Conservation (phyloP, 108 stramenopile genomes). For the Fistulifera pelliculosa region DNA sequence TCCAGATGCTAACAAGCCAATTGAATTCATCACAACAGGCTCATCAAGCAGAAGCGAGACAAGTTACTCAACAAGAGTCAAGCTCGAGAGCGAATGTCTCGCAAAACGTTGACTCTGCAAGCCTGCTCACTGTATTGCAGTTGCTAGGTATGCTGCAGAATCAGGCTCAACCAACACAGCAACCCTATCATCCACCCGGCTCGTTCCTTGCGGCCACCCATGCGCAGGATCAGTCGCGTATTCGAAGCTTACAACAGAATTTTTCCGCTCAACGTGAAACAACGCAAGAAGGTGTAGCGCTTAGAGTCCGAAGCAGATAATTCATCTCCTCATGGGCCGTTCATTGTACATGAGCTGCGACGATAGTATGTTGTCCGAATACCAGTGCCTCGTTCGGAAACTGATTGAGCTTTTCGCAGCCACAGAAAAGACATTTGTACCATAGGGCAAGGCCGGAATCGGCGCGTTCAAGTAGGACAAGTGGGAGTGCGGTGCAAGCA, state of each 20-base stretch:
- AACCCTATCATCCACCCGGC: too few species aligned
- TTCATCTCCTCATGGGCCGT: background rate
- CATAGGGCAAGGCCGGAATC: conserved; percentile 37
- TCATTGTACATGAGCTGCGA: conserved; percentile 16
- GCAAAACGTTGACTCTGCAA: too few species aligned
- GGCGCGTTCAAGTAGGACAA: conserved; percentile 29
- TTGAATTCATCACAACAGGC: too few species aligned
- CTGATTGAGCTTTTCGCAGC: conserved; percentile 45
- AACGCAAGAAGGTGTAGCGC: background rate
- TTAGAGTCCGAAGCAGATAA: background rate
- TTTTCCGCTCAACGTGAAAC: background rate
- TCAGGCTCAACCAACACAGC: too few species aligned
- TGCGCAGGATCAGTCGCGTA: background rate
- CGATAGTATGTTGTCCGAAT: conserved; percentile 29
- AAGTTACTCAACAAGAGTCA: too few species aligned
- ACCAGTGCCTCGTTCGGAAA: conserved; percentile 38
- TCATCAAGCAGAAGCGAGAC: too few species aligned
- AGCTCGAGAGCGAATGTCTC: too few species aligned
- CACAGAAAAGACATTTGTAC: conserved; percentile 20
- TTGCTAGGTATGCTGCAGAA: too few species aligned
- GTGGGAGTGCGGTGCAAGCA: conserved; percentile 54
- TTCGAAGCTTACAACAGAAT: too few species aligned
- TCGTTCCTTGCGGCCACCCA: too few species aligned
- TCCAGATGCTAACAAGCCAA: too few species aligned
- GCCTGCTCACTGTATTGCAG: too few species aligned